A percentile compares a stretch with the other conserved stretches of the same genome.
phyloP scores from a whole-genome alignment of 495 filamentous ascomycete species.

The Hypoxylon intermedium region DNA sequence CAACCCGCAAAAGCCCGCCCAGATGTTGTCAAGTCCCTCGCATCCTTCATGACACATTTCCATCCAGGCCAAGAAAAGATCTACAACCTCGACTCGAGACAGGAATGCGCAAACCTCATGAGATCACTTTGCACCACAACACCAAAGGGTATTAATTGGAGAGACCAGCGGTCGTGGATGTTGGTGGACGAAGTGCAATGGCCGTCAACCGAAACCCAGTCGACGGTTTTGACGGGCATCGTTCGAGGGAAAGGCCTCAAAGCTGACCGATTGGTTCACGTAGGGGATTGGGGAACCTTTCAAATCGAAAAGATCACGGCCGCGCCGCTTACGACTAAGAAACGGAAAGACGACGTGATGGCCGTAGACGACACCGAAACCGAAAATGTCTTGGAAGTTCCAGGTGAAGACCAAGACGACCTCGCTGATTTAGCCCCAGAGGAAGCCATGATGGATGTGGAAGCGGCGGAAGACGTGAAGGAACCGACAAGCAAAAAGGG shows the following conservation, averaged over 20 bases:
- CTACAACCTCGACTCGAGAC: conserved; percentile 80
- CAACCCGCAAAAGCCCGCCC: conserved; percentile 78
- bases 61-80: conserved; percentile 89
- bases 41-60: conserved; percentile 91
- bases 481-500: conserved; percentile 67
- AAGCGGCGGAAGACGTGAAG: conserved; percentile 47
- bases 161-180: conserved; percentile 95
- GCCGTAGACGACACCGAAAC: conserved; percentile 63
- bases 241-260: conserved; percentile 87
- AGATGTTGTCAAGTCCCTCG: conserved; percentile 78
- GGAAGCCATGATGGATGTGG: conserved; percentile 76
- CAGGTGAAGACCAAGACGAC: conserved; percentile 79
- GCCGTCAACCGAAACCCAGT: conserved; percentile 59
- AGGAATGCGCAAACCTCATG: conserved; percentile 88
- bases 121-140: conserved; percentile 86
- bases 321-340: conserved; percentile 64
- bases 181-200: conserved; percentile 82
- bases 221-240: conserved; percentile 81
- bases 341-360: conserved; percentile 73
- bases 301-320: conserved; percentile 88
- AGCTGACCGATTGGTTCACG: conserved; percentile 84
- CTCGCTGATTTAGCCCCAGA: conserved; percentile 80
- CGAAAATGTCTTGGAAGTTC: conserved; percentile 67
- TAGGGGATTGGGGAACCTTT: conserved; percentile 94
- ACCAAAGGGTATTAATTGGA: conserved; percentile 91